phyloP scores from a whole-genome alignment of 202 grass and related monocot species.

The Setaria italica region DNA sequence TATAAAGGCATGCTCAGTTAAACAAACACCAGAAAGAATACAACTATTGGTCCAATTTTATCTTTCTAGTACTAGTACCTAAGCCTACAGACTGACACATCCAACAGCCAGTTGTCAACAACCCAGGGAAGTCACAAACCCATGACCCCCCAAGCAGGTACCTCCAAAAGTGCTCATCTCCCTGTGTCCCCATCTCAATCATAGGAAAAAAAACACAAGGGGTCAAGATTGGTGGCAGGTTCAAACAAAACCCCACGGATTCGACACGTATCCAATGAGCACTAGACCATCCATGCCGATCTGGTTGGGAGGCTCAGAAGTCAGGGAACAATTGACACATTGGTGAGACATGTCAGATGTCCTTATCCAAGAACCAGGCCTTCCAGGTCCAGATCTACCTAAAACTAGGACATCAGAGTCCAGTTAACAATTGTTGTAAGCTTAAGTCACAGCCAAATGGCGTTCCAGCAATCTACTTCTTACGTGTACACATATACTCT shows the following conservation, averaged over 20 bases:
- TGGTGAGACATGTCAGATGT: constrained; percentile 15
- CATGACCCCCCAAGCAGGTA: neutral
- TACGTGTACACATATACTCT: neutral
- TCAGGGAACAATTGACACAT: constrained; percentile 22
- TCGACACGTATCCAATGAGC: constrained; percentile 24
- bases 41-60: neutral
- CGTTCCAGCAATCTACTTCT: neutral
- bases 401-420: constrained; percentile 21
- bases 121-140: neutral
- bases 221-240: constrained; percentile 31
- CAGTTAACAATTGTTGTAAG: neutral
- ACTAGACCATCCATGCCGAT: constrained; percentile 15
- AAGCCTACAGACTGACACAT: constrained; percentile 22
- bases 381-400: constrained; percentile 50
- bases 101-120: constrained; percentile 25
- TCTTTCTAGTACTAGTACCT: neutral
- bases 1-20: neutral
- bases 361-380: constrained; percentile 32
- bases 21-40: constrained; percentile 11
- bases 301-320: neutral
- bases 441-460: constrained; percentile 42
- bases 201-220: neutral
- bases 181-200: constrained; percentile 31
- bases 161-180: constrained; percentile 27
- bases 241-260: constrained; percentile 25